Conservation (phyloP, 768 basidiomycete species). For the Pisolithus tinctorius region DNA sequence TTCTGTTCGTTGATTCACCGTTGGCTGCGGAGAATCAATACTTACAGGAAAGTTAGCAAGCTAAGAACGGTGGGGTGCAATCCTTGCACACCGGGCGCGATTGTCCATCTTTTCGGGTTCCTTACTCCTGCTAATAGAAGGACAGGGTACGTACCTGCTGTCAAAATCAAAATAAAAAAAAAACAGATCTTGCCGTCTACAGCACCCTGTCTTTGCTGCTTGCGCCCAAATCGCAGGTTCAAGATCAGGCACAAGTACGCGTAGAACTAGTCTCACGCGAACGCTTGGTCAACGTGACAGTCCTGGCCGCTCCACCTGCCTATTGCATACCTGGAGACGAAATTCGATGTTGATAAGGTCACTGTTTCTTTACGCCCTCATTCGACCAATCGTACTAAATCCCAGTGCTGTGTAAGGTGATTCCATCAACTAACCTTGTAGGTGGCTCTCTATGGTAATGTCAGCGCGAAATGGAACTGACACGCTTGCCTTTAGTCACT, state of each 20-base stretch:
- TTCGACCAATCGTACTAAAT: not conserved
- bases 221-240: conserved; percentile 24
- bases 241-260: conserved; percentile 31
- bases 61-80: conserved; percentile 59
- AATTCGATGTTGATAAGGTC: conserved; percentile 53
- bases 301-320: conserved; percentile 87
- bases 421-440: conserved; percentile 52
- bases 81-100: conserved; percentile 67
- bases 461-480: no score
- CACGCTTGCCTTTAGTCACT: no score
- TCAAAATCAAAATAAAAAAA: conserved; percentile 50
- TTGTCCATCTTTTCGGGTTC: not conserved
- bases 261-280: conserved; percentile 85
- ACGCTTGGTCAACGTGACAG: conserved; percentile 91
- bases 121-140: not conserved
- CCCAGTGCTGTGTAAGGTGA: conserved; percentile 31
- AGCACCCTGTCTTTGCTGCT: conserved; percentile 48
- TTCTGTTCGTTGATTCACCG: conserved; percentile 57
- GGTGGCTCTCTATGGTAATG: no score
- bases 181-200: conserved; percentile 40
- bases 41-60: conserved; percentile 67
- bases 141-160: conserved; percentile 31
- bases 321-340: conserved; percentile 85
- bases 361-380: conserved; percentile 25
- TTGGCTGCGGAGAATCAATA: conserved; percentile 68